Conservation (phyloP, 1,139 yeast genomes). For the Yamadazyma taylorii region DNA sequence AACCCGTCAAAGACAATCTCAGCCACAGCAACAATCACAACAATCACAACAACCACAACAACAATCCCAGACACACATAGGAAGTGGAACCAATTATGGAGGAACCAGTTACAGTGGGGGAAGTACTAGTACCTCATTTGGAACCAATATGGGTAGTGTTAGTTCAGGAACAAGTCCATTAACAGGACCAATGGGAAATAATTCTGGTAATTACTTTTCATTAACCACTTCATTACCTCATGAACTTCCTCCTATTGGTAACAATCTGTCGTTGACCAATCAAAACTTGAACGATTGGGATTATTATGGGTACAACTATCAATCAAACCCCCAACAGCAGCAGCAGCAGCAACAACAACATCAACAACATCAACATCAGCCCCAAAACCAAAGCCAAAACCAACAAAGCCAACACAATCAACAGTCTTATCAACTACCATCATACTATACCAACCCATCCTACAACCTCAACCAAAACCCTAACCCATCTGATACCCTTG, state of each 20-base stretch:
- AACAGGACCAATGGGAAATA: background rate
- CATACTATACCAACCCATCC: slow-evolving; percentile 1
- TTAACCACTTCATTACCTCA: slow-evolving; percentile 2
- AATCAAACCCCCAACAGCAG: slow-evolving; percentile 7
- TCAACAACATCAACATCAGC: slow-evolving; percentile 1
- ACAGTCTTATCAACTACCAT: slow-evolving; percentile 1
- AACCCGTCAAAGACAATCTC: background rate
- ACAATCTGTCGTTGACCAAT: slow-evolving; percentile 1
- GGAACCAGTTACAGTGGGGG: too few relatives aligned
- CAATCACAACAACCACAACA: slow-evolving; percentile 3
- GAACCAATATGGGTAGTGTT: background rate
- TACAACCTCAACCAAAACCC: slow-evolving; percentile 1
- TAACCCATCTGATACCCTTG: background rate
- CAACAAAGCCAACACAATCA: slow-evolving; percentile 1
- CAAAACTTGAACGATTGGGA: background rate
- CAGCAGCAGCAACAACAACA: slow-evolving; percentile 7
- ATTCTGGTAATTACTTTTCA: background rate
- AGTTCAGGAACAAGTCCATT: slow-evolving; percentile 1
- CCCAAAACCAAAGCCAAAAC: too few relatives aligned
- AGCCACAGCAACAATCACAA: background rate
- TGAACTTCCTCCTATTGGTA: slow-evolving; percentile 8
- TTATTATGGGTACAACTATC: slow-evolving; percentile 5
- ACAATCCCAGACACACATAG: slow-evolving; percentile 3
- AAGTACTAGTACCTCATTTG: slow-evolving; percentile 1
- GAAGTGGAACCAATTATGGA: too few relatives aligned